phyloP scores from a whole-genome alignment of 192 early-diverging fungal species.

The Coemansia sp. region DNA sequence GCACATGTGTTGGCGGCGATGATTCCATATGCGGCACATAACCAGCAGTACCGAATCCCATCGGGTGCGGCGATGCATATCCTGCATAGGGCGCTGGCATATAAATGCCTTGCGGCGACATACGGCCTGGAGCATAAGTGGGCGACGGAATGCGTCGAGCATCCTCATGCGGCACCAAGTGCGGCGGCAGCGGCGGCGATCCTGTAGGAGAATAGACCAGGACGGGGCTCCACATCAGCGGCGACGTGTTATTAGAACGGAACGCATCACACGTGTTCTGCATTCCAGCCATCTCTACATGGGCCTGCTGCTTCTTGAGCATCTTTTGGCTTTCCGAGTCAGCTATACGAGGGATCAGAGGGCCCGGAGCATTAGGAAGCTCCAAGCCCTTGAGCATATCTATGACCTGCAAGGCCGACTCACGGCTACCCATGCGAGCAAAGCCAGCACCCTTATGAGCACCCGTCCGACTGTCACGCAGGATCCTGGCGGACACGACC shows the following conservation, averaged over 20 bases:
- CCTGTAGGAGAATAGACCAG: constrained; percentile 37
- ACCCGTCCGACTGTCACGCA: constrained; percentile 64
- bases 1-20: not conserved
- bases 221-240: constrained; percentile 46
- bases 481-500: constrained; percentile 72
- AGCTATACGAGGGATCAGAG: constrained; percentile 75
- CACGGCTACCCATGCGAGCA: constrained; percentile 68
- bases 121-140: not conserved
- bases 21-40: constrained; percentile 1
- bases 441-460: constrained; percentile 78
- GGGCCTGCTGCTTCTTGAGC: constrained; percentile 66
- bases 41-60: not conserved
- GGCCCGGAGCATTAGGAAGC: constrained; percentile 60
- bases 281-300: constrained; percentile 29
- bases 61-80: constrained; percentile 9
- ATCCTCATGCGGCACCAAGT: not conserved
- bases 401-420: constrained; percentile 65
- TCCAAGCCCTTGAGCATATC: constrained; percentile 61
- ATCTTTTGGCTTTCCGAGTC: constrained; percentile 77
- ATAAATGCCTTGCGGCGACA: not conserved
- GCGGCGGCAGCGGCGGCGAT: constrained; percentile 14
- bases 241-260: constrained; percentile 21
- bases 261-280: constrained; percentile 9
- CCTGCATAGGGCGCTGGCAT: not conserved
- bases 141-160: constrained; percentile 8